These are phyloP conservation scores for Catharanthus roseus DNA, from an alignment of 257 asterid genomes.

Conservation along the genomic window DNA sequence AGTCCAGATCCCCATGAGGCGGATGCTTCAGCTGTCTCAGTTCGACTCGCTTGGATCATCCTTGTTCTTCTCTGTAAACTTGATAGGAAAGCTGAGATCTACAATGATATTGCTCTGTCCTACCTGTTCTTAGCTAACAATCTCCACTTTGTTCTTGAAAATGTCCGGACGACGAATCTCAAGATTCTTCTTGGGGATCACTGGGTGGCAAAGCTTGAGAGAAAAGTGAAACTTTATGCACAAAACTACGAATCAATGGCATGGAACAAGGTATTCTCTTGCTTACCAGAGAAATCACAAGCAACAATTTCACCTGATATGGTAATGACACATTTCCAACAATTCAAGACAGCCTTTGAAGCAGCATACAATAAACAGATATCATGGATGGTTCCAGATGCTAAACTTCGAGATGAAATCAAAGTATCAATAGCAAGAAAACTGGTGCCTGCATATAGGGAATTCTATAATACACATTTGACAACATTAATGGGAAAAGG, in stretches of 20 bases:
- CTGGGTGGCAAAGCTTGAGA: slow-evolving; percentile 47
- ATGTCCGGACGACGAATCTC: slow-evolving; percentile 34
- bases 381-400: slow-evolving; percentile 49
- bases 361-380: slow-evolving; percentile 46
- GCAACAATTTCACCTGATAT: slow-evolving; percentile 23
- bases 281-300: slow-evolving; percentile 36
- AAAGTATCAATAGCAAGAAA: slow-evolving; percentile 48
- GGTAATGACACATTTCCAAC: slow-evolving; percentile 34
- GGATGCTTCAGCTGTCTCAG: slow-evolving; percentile 34
- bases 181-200: slow-evolving; percentile 50
- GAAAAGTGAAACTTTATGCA: slow-evolving; percentile 49
- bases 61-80: slow-evolving; percentile 73
- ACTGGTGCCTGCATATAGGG: slow-evolving; percentile 48
- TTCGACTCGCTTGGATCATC: slow-evolving; percentile 57
- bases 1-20: slow-evolving; percentile 15
- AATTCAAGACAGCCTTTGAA: slow-evolving; percentile 46
- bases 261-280: slow-evolving; percentile 45
- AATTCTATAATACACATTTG: slow-evolving; percentile 42
- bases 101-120: slow-evolving; percentile 49
- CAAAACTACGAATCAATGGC: slow-evolving; percentile 48
- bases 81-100: slow-evolving; percentile 51
- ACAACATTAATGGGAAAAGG: slow-evolving; percentile 32
- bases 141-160: slow-evolving; percentile 40
- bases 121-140: slow-evolving; percentile 71
- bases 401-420: slow-evolving; percentile 56